These are phyloP conservation scores for Coemansia sp. DNA, from an alignment of 192 early-diverging fungal species.

Conservation along the genomic window DNA sequence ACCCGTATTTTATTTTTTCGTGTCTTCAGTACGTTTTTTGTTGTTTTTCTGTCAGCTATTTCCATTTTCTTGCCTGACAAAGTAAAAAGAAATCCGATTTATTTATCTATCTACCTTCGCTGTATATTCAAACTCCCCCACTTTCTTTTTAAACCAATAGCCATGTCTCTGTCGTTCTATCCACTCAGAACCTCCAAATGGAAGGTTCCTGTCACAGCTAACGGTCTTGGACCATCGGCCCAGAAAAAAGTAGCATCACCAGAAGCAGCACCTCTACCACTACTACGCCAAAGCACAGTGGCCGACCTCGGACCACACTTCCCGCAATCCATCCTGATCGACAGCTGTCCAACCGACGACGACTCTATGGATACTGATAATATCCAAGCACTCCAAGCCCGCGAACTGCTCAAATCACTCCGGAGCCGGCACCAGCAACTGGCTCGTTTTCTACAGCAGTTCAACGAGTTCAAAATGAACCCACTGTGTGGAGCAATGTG, in stretches of 20 bases:
- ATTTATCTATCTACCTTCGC: no score
- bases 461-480: constrained; percentile 24
- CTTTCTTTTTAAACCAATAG: not conserved
- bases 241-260: not conserved
- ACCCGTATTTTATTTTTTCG: not conserved
- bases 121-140: no score
- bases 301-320: not conserved
- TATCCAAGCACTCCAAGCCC: constrained; percentile 21
- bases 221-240: not conserved
- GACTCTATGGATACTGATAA: not conserved
- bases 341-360: not conserved
- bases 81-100: no score
- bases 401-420: constrained; percentile 34
- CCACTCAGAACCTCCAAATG: constrained; percentile 7
- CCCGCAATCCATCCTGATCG: not conserved
- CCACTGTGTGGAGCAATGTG: constrained; percentile 54
- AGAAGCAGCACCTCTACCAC: not conserved
- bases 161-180: constrained; percentile 15
- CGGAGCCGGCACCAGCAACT: constrained; percentile 31
- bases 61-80: no score
- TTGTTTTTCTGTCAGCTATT: not conserved
- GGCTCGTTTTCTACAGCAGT: constrained; percentile 12
- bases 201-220: not conserved
- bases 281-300: no score
- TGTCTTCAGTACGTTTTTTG: not conserved